Evolutionary conservation across 768 basidiomycete genomes (phyloP), one percentile per base, ranked within the genome.

Genomic region (Lactarius evosmus): DNA sequence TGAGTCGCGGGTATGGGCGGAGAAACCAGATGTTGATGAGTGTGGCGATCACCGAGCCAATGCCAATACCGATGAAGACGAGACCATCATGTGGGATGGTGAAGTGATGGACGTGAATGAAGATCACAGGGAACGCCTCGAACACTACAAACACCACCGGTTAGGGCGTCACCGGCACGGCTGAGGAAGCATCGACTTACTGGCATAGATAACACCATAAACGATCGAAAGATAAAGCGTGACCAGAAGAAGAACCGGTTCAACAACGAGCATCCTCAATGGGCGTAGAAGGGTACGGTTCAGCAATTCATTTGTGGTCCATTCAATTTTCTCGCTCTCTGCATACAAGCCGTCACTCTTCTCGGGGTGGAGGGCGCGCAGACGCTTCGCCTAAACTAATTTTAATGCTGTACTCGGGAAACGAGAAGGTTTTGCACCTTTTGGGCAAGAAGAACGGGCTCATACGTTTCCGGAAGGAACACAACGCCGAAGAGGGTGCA

Each of bases 221-320:
- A 67, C 63, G 58, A 67, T 9, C 22, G 66, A 57, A 12, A 67
- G 27, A 27, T 67, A 67, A 44, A 67, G 12, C 17, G 55, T 65
- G 32, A 67, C 52, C 27, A 67, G 34, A n/a, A 67, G 44, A 17
- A 67, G 55, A 9, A 67, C 65, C 7, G 63, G 66, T 41, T 78
- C 78, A 7, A 71, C 66, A 49, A 70, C 69, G 1, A 78, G 70
- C 67, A 78, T 70, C n/a, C 66, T 46, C 60, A 74, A 73, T 0
- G 77, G 77, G 9, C 74, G 68, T 0, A 61, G 53, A 5, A 76
- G 34, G 19, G 73, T 75, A 38, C 71, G 67, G 46, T 71, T 64
- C 41, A 76, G 54, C 30, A 76, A 27, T 32, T 49, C 36, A 14
- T 25, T 50, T 17, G 29, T 4, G 4, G 63, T 36, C 63, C 58